These are phyloP conservation scores for Helenozyma baotianmanensis DNA, from an alignment of 805 yeast genomes.

Conservation along the genomic window DNA sequence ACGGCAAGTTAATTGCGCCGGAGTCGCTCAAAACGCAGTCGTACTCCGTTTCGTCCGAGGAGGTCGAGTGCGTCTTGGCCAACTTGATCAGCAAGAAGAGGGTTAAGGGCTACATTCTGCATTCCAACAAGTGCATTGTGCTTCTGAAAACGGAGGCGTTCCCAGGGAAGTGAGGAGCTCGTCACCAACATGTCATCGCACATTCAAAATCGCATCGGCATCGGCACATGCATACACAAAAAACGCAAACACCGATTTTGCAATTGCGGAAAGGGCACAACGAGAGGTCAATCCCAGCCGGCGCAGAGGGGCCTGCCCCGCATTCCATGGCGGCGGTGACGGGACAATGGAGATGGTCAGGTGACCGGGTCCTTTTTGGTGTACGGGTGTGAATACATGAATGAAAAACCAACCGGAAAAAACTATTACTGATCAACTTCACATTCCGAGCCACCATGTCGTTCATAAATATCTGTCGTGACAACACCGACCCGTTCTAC, in stretches of 20 bases:
- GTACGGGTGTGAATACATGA: too few relatives aligned
- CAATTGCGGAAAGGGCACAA: background rate
- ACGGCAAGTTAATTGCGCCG: conserved; percentile 1
- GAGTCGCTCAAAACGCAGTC: conserved; percentile 1
- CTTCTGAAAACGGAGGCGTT: conserved; percentile 72
- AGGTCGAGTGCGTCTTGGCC: conserved; percentile 67
- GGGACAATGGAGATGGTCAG: too few relatives aligned
- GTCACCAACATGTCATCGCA: background rate
- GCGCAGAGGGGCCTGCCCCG: too few relatives aligned
- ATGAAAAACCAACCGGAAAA: too few relatives aligned
- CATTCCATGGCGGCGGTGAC: too few relatives aligned
- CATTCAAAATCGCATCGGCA: too few relatives aligned
- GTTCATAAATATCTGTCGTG: conserved; percentile 89
- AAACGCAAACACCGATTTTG: background rate
- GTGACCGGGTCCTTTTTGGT: too few relatives aligned
- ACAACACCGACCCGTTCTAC: conserved; percentile 95
- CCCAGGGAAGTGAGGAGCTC: conserved; percentile 32
- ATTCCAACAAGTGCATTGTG: conserved; percentile 67
- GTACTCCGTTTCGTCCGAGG: conserved; percentile 36
- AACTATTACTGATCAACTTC: too few relatives aligned
- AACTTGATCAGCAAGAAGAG: conserved; percentile 54
- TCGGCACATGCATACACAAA: too few relatives aligned
- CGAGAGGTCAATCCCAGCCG: too few relatives aligned
- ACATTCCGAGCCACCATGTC: conserved; percentile 78
- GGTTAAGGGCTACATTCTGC: conserved; percentile 80